Evolutionary conservation across 225 moss, liverwort and hornwort species (phyloP).

Genomic region (Climacium dendroides): DNA sequence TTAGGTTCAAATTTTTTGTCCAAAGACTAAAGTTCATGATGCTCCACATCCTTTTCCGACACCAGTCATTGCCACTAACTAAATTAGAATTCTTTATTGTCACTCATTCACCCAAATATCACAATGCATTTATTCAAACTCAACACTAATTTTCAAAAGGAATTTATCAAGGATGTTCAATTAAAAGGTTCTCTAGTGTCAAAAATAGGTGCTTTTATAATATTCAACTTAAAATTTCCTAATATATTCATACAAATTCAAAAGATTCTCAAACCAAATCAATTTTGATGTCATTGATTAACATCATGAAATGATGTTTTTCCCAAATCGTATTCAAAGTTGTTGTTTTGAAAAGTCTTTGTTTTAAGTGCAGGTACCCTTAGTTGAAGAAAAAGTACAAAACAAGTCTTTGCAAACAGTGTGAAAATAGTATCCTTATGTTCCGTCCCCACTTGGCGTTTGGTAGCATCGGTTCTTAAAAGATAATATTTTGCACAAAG

Average conservation of each 20-base stretch:
- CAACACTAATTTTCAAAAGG: neutral
- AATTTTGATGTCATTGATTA: neutral
- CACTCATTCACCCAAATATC: neutral
- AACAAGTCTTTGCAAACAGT: neutral
- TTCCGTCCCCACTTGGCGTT: no score
- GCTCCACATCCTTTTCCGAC: neutral
- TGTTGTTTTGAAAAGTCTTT: neutral
- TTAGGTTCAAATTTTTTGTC: no score
- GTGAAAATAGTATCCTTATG: neutral
- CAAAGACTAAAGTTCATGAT: no score
- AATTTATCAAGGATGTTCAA: neutral
- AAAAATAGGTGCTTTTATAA: neutral
- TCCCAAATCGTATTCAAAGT: neutral
- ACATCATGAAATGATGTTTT: neutral
- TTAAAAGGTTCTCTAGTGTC: neutral
- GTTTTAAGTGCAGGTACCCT: neutral
- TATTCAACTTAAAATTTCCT: no score
- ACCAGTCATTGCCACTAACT: neutral
- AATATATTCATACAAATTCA: neutral
- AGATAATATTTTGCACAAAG: no score
- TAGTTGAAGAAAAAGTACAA: neutral
- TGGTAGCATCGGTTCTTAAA: no score
- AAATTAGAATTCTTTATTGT: neutral
- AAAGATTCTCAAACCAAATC: neutral
- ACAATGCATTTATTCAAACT: neutral